Evolutionary conservation across 2,329 filamentous ascomycete species (phyloP).

Genomic region (Parastagonospora avenae): DNA sequence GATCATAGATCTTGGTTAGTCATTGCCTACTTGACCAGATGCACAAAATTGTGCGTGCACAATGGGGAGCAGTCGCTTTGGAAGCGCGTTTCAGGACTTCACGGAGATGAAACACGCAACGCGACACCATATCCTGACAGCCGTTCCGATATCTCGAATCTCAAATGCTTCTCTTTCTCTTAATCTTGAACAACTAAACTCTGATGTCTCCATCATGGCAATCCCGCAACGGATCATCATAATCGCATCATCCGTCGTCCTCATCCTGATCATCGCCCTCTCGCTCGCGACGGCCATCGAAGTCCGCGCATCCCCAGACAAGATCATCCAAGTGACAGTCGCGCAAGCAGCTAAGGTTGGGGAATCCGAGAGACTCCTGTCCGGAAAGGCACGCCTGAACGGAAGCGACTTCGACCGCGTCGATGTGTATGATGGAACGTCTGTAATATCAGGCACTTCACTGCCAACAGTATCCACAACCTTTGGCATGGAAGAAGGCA

Average conservation of each 20-base stretch:
- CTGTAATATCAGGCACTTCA: slow-evolving; percentile 17
- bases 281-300: slow-evolving; percentile 36
- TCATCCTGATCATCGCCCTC: slow-evolving; percentile 37
- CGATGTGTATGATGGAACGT: slow-evolving; percentile 30
- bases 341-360: slow-evolving; percentile 34
- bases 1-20: too few relatives aligned
- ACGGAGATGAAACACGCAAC: slow-evolving; percentile 24
- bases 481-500: slow-evolving; percentile 26
- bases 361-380: slow-evolving; percentile 18
- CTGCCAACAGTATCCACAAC: slow-evolving; percentile 16
- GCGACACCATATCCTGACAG: slow-evolving; percentile 19
- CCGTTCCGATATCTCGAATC: background rate
- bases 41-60: too few relatives aligned
- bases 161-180: background rate
- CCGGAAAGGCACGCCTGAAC: slow-evolving; percentile 33
- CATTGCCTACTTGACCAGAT: too few relatives aligned
- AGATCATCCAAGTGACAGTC: slow-evolving; percentile 27
- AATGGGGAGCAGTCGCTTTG: background rate
- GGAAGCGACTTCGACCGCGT: slow-evolving; percentile 36
- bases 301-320: slow-evolving; percentile 27
- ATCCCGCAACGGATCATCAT: slow-evolving; percentile 27
- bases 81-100: slow-evolving; percentile 13
- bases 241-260: slow-evolving; percentile 26
- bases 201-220: slow-evolving; percentile 18
- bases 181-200: background rate